These are phyloP conservation scores for Pestalotiopsis sp. DNA, from an alignment of 2,329 filamentous ascomycete species.

Conservation along the genomic window DNA sequence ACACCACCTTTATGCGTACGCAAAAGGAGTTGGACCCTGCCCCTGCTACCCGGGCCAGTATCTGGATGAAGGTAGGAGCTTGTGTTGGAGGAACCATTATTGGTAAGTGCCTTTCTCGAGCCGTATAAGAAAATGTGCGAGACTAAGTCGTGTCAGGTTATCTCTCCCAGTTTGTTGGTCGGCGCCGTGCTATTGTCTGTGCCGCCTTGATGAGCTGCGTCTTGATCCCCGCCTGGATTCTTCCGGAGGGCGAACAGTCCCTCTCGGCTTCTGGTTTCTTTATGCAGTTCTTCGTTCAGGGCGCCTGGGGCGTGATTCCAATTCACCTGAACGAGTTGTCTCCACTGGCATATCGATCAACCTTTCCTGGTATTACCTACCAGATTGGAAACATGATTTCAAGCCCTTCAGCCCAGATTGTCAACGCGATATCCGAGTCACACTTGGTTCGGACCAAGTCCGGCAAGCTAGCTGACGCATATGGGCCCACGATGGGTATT, in stretches of 20 bases:
- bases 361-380: conserved; percentile 72
- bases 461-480: conserved; percentile 66
- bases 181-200: conserved; percentile 67
- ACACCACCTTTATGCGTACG: conserved; percentile 78
- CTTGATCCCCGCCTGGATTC: conserved; percentile 72
- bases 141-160: conserved; percentile 48
- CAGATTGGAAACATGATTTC: conserved; percentile 78
- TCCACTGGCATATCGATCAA: conserved; percentile 70
- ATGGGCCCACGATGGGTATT: conserved; percentile 75
- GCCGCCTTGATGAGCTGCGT: conserved; percentile 61
- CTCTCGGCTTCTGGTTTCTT: conserved; percentile 70
- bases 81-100: conserved; percentile 74
- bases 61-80: conserved; percentile 79
- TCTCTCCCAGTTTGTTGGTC: conserved; percentile 73
- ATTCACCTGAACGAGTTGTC: conserved; percentile 77
- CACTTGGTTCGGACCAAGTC: conserved; percentile 54
- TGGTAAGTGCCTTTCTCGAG: conserved; percentile 31
- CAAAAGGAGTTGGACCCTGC: conserved; percentile 70
- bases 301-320: conserved; percentile 69
- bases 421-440: conserved; percentile 72
- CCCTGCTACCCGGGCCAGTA: conserved; percentile 72
- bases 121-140: no score
- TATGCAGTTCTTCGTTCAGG: conserved; percentile 70
- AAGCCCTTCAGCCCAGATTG: conserved; percentile 74
- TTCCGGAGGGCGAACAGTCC: conserved; percentile 59